Conservation (phyloP, 75 land plant species). For the Pinus tabuliformis region DNA sequence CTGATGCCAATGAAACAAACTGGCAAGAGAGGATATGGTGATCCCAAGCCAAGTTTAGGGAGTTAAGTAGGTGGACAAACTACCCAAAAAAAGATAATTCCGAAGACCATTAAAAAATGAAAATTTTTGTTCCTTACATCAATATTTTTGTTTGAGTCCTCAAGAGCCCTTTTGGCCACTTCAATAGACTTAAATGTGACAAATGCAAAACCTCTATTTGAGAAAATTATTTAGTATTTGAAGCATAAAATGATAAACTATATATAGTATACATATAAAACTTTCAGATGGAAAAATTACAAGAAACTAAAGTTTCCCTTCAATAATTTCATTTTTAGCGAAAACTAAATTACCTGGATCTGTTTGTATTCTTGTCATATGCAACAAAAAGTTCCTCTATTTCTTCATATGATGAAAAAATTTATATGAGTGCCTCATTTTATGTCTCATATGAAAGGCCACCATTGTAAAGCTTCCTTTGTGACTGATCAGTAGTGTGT, state of each 20-base stretch:
- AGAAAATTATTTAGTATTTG: background rate
- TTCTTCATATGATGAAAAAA: slow-evolving; percentile 68
- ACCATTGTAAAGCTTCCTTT: slow-evolving; percentile 76
- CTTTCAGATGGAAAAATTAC: background rate
- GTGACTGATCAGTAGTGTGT: slow-evolving; percentile 47
- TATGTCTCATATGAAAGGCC: slow-evolving; percentile 62
- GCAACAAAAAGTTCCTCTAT: slow-evolving; percentile 88
- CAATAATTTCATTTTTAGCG: background rate
- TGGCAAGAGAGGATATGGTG: no score
- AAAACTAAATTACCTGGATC: slow-evolving; percentile 41
- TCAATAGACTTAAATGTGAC: slow-evolving; percentile 75
- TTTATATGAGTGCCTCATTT: slow-evolving; percentile 52
- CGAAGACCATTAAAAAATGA: background rate
- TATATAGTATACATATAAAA: background rate
- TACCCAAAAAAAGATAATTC: background rate
- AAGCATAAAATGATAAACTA: background rate
- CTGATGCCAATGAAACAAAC: no score
- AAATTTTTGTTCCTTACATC: slow-evolving; percentile 39
- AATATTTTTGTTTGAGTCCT: slow-evolving; percentile 60
- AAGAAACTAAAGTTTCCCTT: background rate
- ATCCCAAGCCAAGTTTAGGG: no score
- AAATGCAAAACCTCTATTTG: slow-evolving; percentile 72
- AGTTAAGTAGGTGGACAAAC: no score
- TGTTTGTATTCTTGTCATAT: slow-evolving; percentile 72
- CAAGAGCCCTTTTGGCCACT: slow-evolving; percentile 68